phyloP scores from a whole-genome alignment of 257 asterid genomes.

The Ilex aquifolium region DNA sequence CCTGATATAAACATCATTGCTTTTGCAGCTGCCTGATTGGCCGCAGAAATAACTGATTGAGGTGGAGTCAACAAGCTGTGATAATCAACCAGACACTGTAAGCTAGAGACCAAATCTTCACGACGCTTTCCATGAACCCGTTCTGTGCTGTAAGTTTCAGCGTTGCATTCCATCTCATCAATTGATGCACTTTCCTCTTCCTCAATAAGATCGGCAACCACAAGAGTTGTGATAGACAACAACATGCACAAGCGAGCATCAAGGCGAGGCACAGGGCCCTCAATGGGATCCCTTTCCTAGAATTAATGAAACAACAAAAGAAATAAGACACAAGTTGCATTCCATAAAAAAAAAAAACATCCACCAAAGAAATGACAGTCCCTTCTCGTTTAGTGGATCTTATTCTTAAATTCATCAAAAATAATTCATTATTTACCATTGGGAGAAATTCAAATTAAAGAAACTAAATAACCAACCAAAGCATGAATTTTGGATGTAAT shows the following conservation, averaged over 20 bases:
- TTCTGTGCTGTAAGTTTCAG: constrained; percentile 22
- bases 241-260: constrained; percentile 91
- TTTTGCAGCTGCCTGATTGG: constrained; percentile 92
- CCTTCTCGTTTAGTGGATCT: too few species aligned
- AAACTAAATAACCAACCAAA: too few species aligned
- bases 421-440: too few species aligned
- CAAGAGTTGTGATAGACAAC: constrained; percentile 79
- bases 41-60: constrained; percentile 55
- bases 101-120: constrained; percentile 60
- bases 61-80: constrained; percentile 83
- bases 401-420: too few species aligned
- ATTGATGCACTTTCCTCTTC: constrained; percentile 57
- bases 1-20: constrained; percentile 80
- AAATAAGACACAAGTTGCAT: too few species aligned
- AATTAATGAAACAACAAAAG: background rate
- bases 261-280: constrained; percentile 94
- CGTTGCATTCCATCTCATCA: constrained; percentile 28
- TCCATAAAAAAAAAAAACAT: too few species aligned
- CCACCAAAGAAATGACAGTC: too few species aligned
- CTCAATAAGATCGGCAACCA: constrained; percentile 84
- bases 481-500: too few species aligned
- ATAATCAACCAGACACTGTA: constrained; percentile 67
- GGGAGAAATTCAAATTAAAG: too few species aligned
- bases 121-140: constrained; percentile 44
- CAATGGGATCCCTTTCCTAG: constrained; percentile 96